Conservation (phyloP, 768 basidiomycete species). For the Xanthoconium stramineum region DNA sequence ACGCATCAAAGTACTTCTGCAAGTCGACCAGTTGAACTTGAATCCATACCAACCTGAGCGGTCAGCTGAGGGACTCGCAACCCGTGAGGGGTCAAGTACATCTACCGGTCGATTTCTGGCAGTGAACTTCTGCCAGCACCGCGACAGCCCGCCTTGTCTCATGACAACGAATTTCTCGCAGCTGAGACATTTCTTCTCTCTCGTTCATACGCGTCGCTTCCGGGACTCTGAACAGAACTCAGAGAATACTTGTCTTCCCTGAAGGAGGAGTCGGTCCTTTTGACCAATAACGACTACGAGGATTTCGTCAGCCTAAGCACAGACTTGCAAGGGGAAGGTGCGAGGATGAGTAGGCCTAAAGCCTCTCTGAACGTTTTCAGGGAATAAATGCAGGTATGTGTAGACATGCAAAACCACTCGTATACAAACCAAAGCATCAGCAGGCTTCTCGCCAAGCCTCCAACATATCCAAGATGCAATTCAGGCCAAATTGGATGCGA, state of each 20-base stretch:
- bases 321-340: constrained; percentile 83
- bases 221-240: constrained; percentile 84
- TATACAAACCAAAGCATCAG: background rate
- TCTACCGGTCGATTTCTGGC: constrained; percentile 4
- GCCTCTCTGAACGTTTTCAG: constrained; percentile 64
- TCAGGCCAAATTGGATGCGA: constrained; percentile 70
- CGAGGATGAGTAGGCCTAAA: constrained; percentile 63
- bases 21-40: constrained; percentile 31
- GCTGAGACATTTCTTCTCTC: constrained; percentile 77
- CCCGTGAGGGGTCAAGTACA: constrained; percentile 42
- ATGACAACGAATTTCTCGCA: constrained; percentile 70
- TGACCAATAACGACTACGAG: constrained; percentile 98
- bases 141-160: constrained; percentile 62
- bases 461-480: constrained; percentile 69
- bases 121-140: constrained; percentile 8
- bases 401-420: background rate
- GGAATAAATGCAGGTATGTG: constrained; percentile 63
- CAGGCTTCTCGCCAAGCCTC: constrained; percentile 62
- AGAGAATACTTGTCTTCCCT: constrained; percentile 78
- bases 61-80: constrained; percentile 68
- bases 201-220: constrained; percentile 77
- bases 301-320: constrained; percentile 96
- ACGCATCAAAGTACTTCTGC: constrained; percentile 12
- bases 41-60: constrained; percentile 69
- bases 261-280: constrained; percentile 90